Conservation (phyloP, 495 filamentous ascomycete species). For the Talaromyces thailandensis region DNA sequence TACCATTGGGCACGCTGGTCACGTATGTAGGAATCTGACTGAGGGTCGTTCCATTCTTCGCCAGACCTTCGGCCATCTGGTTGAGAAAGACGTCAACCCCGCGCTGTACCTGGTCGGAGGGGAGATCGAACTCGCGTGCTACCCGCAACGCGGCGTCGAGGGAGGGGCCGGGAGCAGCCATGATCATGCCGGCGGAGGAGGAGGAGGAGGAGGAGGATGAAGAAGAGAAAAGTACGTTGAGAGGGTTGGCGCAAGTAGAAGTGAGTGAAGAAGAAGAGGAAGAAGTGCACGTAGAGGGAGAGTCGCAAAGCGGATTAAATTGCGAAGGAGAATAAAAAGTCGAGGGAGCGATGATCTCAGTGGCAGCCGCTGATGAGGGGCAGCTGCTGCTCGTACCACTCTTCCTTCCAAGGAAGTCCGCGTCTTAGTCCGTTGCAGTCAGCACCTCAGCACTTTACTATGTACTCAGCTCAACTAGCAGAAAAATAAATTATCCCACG, state of each 20-base stretch:
- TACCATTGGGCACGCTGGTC: constrained; percentile 91
- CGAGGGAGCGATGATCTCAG: not conserved
- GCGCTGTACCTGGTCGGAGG: constrained; percentile 65
- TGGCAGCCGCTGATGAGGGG: not conserved
- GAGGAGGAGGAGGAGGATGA: not conserved
- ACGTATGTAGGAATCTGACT: constrained; percentile 97
- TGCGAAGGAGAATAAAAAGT: constrained; percentile 1
- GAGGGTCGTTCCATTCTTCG: constrained; percentile 68
- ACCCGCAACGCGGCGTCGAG: constrained; percentile 64
- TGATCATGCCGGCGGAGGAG: constrained; percentile 4
- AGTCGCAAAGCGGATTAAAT: not conserved
- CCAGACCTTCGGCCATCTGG: constrained; percentile 81
- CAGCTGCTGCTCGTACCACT: not conserved
- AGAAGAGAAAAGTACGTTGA: constrained; percentile 4
- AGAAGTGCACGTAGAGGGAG: constrained; percentile 4
- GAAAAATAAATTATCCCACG: too few species aligned
- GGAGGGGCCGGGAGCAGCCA: constrained; percentile 4
- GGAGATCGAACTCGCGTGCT: constrained; percentile 79
- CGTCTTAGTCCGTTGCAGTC: constrained; percentile 1
- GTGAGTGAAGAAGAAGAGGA: constrained; percentile 6
- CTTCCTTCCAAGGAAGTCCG: not conserved
- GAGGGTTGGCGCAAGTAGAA: constrained; percentile 6
- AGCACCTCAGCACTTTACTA: too few species aligned
- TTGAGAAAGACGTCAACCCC: constrained; percentile 76
- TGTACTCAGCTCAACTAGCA: too few species aligned